Percentiles rank a stretch among this genome's conserved stretches.
These are phyloP conservation scores for Roridomyces roridus DNA, from an alignment of 768 basidiomycete genomes.

Conservation along the genomic window DNA sequence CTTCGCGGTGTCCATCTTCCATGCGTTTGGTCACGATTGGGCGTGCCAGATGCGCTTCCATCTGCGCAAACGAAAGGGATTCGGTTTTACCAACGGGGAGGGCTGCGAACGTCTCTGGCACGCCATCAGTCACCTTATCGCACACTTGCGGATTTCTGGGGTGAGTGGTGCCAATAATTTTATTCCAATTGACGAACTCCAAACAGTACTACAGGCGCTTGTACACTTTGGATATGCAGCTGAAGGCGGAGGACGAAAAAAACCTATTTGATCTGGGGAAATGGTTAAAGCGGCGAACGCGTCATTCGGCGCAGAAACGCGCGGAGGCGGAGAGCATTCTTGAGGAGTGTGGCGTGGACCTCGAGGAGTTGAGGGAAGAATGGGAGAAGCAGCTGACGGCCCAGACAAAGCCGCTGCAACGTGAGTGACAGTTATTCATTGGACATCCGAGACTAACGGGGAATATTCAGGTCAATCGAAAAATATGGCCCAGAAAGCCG, in stretches of 20 bases:
- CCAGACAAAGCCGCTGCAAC: conserved; percentile 24
- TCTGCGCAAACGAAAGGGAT: conserved; percentile 31
- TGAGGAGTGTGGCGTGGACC: conserved; percentile 16
- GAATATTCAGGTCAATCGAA: not conserved
- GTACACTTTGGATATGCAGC: conserved; percentile 30
- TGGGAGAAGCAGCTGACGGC: conserved; percentile 38
- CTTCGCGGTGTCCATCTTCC: conserved; percentile 42
- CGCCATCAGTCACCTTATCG: conserved; percentile 39
- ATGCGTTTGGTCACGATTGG: conserved; percentile 47
- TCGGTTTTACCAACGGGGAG: conserved; percentile 43
- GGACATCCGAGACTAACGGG: not conserved
- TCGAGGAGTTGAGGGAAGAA: conserved; percentile 29
- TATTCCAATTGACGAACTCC: not conserved
- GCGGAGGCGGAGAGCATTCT: conserved; percentile 27
- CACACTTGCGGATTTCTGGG: conserved; percentile 34
- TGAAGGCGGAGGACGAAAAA: conserved; percentile 27
- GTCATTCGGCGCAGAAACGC: conserved; percentile 8
- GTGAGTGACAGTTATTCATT: not conserved
- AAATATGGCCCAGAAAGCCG: not conserved
- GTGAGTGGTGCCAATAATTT: conserved; percentile 29
- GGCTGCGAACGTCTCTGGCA: conserved; percentile 43
- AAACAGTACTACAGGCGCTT: not conserved
- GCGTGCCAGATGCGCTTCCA: conserved; percentile 40
- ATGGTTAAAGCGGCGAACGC: conserved; percentile 34
- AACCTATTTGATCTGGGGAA: conserved; percentile 34